Conservation (phyloP, 345 rosid genomes). For the Camelina neglecta region DNA sequence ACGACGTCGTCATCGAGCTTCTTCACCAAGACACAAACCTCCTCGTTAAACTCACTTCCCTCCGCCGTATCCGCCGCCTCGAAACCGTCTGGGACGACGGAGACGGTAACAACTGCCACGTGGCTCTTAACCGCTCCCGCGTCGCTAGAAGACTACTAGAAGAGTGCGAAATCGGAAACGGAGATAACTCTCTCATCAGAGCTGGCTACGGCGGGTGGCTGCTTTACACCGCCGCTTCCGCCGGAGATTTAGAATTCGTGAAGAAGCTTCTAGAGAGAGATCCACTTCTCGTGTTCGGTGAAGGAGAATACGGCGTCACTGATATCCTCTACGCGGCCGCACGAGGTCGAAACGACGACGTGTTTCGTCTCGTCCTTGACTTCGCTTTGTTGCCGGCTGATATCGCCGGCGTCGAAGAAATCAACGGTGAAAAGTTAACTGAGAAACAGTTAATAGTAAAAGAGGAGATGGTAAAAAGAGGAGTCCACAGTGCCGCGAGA, state of each 20-base stretch:
- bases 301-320: constrained; percentile 95
- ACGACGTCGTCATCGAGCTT: constrained; percentile 82
- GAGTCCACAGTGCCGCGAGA: constrained; percentile 85
- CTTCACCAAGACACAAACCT: constrained; percentile 90
- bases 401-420: constrained; percentile 45
- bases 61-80: constrained; percentile 94
- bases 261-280: constrained; percentile 69
- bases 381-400: constrained; percentile 48
- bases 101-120: constrained; percentile 64
- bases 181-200: constrained; percentile 71
- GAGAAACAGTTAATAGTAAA: constrained; percentile 53
- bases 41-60: constrained; percentile 95
- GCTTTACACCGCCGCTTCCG: constrained; percentile 91
- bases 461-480: constrained; percentile 79
- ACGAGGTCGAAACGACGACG: constrained; percentile 70
- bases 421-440: constrained; percentile 40
- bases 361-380: constrained; percentile 63
- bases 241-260: constrained; percentile 80
- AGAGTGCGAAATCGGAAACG: constrained; percentile 66
- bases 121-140: constrained; percentile 60
- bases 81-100: constrained; percentile 97
- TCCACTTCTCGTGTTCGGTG: constrained; percentile 90
- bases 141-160: constrained; percentile 69
- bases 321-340: constrained; percentile 86
- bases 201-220: constrained; percentile 99